Conservation (phyloP, 176 grass and related monocot species). For the Triticum timopheevii region DNA sequence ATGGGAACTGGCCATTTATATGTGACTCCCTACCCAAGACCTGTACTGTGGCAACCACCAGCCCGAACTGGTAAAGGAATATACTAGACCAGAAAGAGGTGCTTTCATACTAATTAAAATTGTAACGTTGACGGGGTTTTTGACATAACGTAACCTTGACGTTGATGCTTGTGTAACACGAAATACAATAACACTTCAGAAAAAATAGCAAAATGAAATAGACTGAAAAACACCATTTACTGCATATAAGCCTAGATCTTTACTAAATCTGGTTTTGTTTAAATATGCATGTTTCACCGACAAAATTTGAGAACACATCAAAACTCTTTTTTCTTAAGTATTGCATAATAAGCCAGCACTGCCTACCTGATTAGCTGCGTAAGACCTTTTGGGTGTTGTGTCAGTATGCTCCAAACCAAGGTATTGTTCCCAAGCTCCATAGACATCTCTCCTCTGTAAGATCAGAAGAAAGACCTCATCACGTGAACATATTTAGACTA, state of each 20-base stretch:
- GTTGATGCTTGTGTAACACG: neutral
- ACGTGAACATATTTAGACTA: constrained; percentile 21
- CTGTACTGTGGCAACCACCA: neutral
- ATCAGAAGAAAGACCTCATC: constrained; percentile 27
- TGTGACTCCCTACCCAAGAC: neutral
- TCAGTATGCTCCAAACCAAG: constrained; percentile 80
- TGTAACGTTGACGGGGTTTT: neutral
- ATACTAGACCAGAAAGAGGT: neutral
- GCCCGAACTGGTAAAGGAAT: neutral
- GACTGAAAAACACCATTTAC: neutral
- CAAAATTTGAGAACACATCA: neutral
- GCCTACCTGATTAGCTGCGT: constrained; percentile 67
- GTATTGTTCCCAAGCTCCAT: constrained; percentile 83
- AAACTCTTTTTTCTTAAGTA: neutral
- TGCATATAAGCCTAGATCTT: neutral
- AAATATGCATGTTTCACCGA: neutral
- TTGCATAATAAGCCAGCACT: neutral
- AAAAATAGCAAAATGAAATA: neutral
- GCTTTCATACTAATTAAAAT: neutral
- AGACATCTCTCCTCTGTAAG: constrained; percentile 58
- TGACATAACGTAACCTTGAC: neutral
- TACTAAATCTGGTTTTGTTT: neutral
- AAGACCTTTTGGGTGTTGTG: constrained; percentile 59
- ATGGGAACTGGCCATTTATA: neutral
- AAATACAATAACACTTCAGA: neutral